A percentile compares a stretch with the other conserved stretches of the same genome.
Evolutionary conservation across 352 stramenopile species (phyloP).

Genomic region (Pythium phragmitis): DNA sequence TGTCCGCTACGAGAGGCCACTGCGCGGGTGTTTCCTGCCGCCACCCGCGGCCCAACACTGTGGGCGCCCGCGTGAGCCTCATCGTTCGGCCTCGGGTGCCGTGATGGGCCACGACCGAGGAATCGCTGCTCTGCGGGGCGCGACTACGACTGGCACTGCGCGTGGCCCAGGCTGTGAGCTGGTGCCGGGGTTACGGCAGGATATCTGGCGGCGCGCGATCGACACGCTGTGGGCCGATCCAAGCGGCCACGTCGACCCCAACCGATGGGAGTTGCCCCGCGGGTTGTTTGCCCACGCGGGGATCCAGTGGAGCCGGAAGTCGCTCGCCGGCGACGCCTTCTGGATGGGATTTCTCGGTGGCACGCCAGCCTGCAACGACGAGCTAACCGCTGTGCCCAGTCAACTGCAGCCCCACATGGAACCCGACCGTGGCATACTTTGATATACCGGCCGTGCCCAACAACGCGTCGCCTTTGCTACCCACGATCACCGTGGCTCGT

Average conservation of each 20-base stretch:
- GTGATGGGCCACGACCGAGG: background rate
- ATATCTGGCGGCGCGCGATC: background rate
- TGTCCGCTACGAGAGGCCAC: background rate
- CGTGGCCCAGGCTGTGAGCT: conserved; percentile 4
- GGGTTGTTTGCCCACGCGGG: background rate
- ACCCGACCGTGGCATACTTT: background rate
- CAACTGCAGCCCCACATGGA: too few relatives aligned
- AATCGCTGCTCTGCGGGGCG: background rate
- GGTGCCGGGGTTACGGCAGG: conserved; percentile 3
- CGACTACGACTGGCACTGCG: background rate
- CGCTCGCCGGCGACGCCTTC: background rate
- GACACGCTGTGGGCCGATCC: background rate
- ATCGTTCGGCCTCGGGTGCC: background rate
- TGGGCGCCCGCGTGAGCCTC: background rate
- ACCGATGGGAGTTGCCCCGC: background rate
- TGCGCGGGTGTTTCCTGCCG: background rate
- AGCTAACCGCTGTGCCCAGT: background rate
- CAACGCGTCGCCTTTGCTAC: too few relatives aligned
- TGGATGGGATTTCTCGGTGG: background rate
- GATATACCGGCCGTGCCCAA: too few relatives aligned
- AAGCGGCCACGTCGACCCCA: background rate
- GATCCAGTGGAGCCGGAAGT: background rate
- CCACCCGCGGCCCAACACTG: background rate
- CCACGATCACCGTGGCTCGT: background rate
- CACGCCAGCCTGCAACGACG: background rate